Base-by-base conservation (phyloP, 1,284 basidiomycete species). In the Ceratobasidium sp. region DNA sequence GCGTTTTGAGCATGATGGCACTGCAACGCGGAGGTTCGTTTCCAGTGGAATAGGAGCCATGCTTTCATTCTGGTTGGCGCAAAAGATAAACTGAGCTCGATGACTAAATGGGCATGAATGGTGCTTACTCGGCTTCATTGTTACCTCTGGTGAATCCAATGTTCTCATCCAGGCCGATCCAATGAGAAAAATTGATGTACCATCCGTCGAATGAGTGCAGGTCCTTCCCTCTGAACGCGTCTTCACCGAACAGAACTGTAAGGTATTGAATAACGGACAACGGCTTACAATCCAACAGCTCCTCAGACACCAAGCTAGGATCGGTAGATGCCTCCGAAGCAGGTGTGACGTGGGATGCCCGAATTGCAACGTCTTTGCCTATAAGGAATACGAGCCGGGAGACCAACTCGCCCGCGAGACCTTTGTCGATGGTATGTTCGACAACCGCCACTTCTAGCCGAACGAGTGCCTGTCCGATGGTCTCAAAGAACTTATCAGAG, bases 131-230 rank as follows among this genome's bases (percentile, higher is more conserved):
- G 38, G 38, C 38, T 41, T 41, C 10, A 6, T 41, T 10, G 38
- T 41, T 41, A 41, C 38, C 38, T 41, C 10, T 41, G 38, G 38
- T 41, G 16, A 35, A 18, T 35, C 23, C 5, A 20, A 70, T 57
- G 5, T 7, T 5, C 27, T 54, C 12, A 3, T 41, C 35, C 68
- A 70, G 59, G 20, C 20, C 16, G 3, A 70, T 52, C 68, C 68
- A 70, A 35, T 70, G 68, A 2, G 68, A 70, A 8, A 70, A 70
- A n/a, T 70, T 59, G 38, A 70, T 30, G 20, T 44, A 30, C 68
- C 68, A 70, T 5, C 54, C 68, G 10, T 59, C 12, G 33, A 57
- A 59, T 1, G 46, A 0, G 10, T 35, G 16, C 38, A 6, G 23
- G 23, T 20, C 23, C 3, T 27, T 20, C 20, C 10, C 4, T 2